A percentile compares a stretch with the other conserved stretches of the same genome.
Conservation (phyloP, 805 yeast species). For the Starmerella potacharoeniae region DNA sequence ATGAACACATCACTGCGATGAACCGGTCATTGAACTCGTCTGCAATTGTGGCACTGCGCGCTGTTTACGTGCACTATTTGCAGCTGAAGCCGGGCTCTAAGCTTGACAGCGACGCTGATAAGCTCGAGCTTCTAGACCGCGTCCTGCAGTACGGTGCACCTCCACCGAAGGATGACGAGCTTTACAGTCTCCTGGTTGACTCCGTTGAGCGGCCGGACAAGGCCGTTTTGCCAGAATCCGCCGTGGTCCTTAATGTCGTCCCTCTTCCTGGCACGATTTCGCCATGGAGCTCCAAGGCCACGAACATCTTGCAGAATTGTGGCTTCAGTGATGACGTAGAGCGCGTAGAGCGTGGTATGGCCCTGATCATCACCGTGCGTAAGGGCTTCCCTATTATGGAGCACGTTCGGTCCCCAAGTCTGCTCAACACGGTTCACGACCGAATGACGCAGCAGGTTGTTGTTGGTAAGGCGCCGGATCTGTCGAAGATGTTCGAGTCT, state of each 20-base stretch:
- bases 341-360: slow-evolving; percentile 84
- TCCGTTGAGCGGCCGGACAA: slow-evolving; percentile 24
- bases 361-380: slow-evolving; percentile 58
- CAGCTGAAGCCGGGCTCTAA: slow-evolving; percentile 37
- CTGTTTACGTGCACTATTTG: slow-evolving; percentile 73
- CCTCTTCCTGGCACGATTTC: slow-evolving; percentile 96
- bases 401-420: slow-evolving; percentile 41
- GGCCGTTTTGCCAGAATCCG: slow-evolving; percentile 25
- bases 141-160: slow-evolving; percentile 67
- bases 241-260: slow-evolving; percentile 58
- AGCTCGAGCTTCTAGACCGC: slow-evolving; percentile 38
- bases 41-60: slow-evolving; percentile 56
- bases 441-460: slow-evolving; percentile 76
- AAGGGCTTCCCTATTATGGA: slow-evolving; percentile 58
- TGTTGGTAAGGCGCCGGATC: slow-evolving; percentile 41
- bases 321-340: slow-evolving; percentile 62
- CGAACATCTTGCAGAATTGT: slow-evolving; percentile 82
- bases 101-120: slow-evolving; percentile 23
- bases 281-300: slow-evolving; percentile 98
- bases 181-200: slow-evolving; percentile 34
- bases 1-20: slow-evolving; percentile 58
- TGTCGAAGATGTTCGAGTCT: slow-evolving; percentile 48
- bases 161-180: slow-evolving; percentile 42
- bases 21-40: slow-evolving; percentile 57
- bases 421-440: slow-evolving; percentile 68